These are phyloP conservation scores for Nemania diffusa DNA, from an alignment of 2,329 filamentous ascomycete species.

Conservation along the genomic window DNA sequence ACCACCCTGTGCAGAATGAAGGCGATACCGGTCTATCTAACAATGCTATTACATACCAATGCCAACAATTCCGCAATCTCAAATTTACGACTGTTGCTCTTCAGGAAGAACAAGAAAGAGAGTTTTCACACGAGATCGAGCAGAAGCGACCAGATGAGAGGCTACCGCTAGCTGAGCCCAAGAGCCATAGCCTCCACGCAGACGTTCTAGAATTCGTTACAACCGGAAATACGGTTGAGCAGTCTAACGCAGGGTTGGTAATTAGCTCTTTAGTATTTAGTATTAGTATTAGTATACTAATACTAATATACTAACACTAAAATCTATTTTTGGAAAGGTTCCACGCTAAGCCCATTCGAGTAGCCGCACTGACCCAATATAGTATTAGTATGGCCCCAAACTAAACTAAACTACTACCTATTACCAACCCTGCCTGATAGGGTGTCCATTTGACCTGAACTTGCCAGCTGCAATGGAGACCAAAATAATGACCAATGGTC, in stretches of 20 bases:
- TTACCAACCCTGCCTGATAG: no score
- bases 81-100: conserved; percentile 52
- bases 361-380: no score
- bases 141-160: conserved; percentile 56
- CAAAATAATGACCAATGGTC: no score
- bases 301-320: conserved; percentile 23
- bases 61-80: conserved; percentile 51
- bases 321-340: no score
- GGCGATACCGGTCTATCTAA: conserved; percentile 14
- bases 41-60: conserved; percentile 48
- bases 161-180: not conserved
- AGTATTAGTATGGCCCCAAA: no score
- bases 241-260: conserved; percentile 16
- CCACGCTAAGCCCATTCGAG: no score
- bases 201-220: not conserved
- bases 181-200: conserved; percentile 2
- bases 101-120: conserved; percentile 75
- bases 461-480: no score
- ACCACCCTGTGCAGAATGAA: conserved; percentile 52
- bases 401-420: no score
- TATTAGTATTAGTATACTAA: conserved; percentile 21
- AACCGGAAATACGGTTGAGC: not conserved
- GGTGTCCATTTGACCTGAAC: no score
- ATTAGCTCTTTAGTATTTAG: no score
- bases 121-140: conserved; percentile 72